Evolutionary conservation across 2,329 filamentous ascomycete genomes (phyloP).

Genomic region (Fusarium sp.): DNA sequence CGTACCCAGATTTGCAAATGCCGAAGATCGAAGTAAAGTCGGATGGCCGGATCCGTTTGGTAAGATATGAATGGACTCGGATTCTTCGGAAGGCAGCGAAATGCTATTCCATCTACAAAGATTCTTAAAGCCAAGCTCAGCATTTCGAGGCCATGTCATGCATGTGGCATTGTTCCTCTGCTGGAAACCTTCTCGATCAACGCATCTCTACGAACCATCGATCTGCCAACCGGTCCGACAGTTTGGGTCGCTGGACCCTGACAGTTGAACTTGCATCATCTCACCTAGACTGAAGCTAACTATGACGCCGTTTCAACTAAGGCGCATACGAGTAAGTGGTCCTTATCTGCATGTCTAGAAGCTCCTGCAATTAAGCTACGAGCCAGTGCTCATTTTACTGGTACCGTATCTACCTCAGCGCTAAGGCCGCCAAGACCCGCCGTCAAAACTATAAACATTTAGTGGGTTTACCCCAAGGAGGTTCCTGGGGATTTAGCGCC

Average conservation of each 20-base stretch:
- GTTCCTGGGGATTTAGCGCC: background rate
- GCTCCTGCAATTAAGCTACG: background rate
- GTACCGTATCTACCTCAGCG: background rate
- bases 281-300: background rate
- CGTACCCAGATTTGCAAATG: no score
- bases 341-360: background rate
- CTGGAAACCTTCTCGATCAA: background rate
- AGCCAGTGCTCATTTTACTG: background rate
- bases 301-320: background rate
- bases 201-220: background rate
- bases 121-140: background rate
- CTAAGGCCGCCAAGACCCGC: background rate
- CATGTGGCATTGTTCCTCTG: background rate
- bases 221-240: background rate
- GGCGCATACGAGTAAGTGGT: background rate
- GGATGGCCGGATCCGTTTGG: no score
- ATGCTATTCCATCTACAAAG: background rate
- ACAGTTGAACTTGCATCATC: background rate
- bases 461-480: conserved; percentile 1
- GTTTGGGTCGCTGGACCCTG: background rate
- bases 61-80: no score
- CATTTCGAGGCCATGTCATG: background rate
- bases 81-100: no score
- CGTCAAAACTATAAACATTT: background rate
- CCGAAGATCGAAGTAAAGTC: no score